Evolutionary conservation across 2,329 filamentous ascomycete species (phyloP).

Genomic region (Elsinoe fawcettii): DNA sequence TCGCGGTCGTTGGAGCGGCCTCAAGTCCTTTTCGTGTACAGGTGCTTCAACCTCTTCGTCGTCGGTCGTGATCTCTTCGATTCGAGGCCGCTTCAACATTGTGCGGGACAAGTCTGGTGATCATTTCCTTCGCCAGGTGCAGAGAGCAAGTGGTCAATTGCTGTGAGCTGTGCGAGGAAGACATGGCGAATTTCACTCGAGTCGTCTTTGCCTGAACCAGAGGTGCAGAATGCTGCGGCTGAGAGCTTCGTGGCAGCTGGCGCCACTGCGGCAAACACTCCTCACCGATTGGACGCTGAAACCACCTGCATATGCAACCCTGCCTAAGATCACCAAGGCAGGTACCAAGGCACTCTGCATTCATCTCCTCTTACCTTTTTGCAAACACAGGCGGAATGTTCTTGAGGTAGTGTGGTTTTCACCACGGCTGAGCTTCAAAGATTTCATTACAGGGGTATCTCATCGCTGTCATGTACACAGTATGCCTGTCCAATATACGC

Average conservation of each 20-base stretch:
- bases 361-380: too few relatives aligned
- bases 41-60: not conserved
- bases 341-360: too few relatives aligned
- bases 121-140: too few relatives aligned
- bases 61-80: not conserved
- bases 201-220: not conserved
- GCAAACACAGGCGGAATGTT: too few relatives aligned
- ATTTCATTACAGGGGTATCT: slow-evolving; percentile 4
- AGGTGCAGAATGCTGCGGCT: not conserved
- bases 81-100: not conserved
- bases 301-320: not conserved
- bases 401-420: too few relatives aligned
- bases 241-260: not conserved
- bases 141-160: too few relatives aligned
- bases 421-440: not conserved
- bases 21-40: too few relatives aligned
- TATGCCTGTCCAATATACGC: not conserved
- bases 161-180: too few relatives aligned
- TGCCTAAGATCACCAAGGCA: too few relatives aligned
- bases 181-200: too few relatives aligned
- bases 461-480: not conserved
- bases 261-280: not conserved
- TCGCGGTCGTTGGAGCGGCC: too few relatives aligned
- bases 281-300: not conserved
- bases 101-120: too few relatives aligned